These are phyloP conservation scores for Gymnopilus junonius DNA, from an alignment of 768 basidiomycete genomes.

Conservation along the genomic window DNA sequence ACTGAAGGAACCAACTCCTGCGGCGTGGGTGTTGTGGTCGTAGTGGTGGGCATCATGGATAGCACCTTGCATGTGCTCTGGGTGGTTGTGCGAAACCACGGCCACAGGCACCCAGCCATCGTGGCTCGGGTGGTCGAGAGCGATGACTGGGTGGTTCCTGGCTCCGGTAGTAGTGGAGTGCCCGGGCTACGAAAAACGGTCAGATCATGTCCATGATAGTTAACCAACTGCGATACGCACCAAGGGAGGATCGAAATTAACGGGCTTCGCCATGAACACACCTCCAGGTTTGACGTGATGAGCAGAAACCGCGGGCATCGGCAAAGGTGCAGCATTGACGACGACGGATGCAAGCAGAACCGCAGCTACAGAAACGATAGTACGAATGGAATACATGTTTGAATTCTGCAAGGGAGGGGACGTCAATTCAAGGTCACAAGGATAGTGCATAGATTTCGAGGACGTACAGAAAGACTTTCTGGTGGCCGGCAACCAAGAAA, in stretches of 20 bases:
- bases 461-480: neutral
- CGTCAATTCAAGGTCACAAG: neutral
- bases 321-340: constrained; percentile 5
- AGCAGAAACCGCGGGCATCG: neutral
- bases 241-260: neutral
- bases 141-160: constrained; percentile 3
- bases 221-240: neutral
- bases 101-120: constrained; percentile 3
- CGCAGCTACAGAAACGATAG: neutral
- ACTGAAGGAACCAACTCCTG: neutral
- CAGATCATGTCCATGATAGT: neutral
- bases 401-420: neutral
- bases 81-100: constrained; percentile 5
- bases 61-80: neutral
- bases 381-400: constrained; percentile 6
- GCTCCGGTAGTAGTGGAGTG: neutral
- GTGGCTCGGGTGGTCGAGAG: neutral
- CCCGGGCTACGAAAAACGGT: neutral
- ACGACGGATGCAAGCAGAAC: constrained; percentile 2
- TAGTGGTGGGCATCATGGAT: constrained; percentile 1
- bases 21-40: neutral
- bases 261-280: constrained; percentile 4
- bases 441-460: neutral
- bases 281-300: neutral
- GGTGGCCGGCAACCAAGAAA: constrained; percentile 8